Percentiles rank a stretch among this genome's conserved stretches.
phyloP scores from a whole-genome alignment of 371 early-diverging fungal genomes.

The Mucor circinelloides region DNA sequence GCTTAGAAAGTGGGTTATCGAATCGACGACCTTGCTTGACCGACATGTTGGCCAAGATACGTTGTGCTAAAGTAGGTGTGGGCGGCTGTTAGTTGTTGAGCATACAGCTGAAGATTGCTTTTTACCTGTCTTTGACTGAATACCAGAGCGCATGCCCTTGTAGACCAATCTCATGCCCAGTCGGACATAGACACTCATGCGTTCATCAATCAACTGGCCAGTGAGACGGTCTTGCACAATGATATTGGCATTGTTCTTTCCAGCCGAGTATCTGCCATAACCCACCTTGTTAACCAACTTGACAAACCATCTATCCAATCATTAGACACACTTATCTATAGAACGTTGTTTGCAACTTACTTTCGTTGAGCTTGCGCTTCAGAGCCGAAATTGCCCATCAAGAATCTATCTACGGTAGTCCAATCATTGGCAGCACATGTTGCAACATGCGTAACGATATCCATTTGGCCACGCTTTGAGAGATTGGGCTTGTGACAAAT shows the following conservation, averaged over 20 bases:
- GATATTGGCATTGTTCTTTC: slow-evolving; percentile 77
- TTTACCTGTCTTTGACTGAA: slow-evolving; percentile 43
- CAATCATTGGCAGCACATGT: slow-evolving; percentile 70
- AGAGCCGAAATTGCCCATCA: slow-evolving; percentile 80
- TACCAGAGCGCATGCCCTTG: slow-evolving; percentile 55
- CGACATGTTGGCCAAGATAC: slow-evolving; percentile 64
- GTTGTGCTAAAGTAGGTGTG: slow-evolving; percentile 37
- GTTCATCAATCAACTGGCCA: slow-evolving; percentile 79
- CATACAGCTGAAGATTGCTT: background rate
- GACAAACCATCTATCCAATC: slow-evolving; percentile 69
- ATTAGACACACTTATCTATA: background rate
- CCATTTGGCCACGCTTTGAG: slow-evolving; percentile 63
- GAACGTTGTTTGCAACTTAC: slow-evolving; percentile 18
- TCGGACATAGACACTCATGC: slow-evolving; percentile 83
- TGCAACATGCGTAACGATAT: slow-evolving; percentile 81
- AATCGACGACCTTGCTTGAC: slow-evolving; percentile 80
- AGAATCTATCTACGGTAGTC: slow-evolving; percentile 62
- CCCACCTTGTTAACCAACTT: slow-evolving; percentile 76
- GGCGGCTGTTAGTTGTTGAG: background rate
- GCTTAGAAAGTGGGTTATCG: slow-evolving; percentile 66
- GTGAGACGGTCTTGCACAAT: slow-evolving; percentile 76
- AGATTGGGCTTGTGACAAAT: slow-evolving; percentile 71
- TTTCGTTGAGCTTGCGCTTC: slow-evolving; percentile 74
- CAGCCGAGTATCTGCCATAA: slow-evolving; percentile 74
- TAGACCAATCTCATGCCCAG: slow-evolving; percentile 85